phyloP scores from a whole-genome alignment of 139 green algal species.

The Tetradesmus lagerheimii region DNA sequence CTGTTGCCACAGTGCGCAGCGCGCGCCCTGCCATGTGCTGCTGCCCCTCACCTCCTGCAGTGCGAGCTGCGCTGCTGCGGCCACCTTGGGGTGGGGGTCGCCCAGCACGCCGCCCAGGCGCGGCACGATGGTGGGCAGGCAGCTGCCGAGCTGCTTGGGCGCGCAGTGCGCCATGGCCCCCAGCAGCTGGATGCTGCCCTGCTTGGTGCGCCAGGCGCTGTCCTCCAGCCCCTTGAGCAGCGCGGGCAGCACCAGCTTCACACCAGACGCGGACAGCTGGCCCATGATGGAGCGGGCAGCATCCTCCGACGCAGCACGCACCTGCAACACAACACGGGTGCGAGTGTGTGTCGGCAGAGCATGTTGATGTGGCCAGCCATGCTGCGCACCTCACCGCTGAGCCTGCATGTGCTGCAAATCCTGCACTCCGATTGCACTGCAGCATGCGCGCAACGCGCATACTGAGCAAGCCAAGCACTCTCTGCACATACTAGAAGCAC shows the following conservation, averaged over 20 bases:
- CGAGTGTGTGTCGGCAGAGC: neutral
- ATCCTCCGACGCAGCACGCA: conserved; percentile 77
- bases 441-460: no score
- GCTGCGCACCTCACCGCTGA: no score
- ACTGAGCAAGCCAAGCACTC: no score
- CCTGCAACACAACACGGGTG: conserved; percentile 48
- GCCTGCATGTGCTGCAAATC: no score
- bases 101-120: conserved; percentile 77
- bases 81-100: conserved; percentile 90
- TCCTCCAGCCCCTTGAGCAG: conserved; percentile 94
- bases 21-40: neutral
- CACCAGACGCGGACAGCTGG: conserved; percentile 88
- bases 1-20: neutral
- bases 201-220: conserved; percentile 94
- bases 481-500: neutral
- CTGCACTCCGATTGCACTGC: no score
- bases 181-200: conserved; percentile 96
- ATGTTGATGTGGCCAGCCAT: no score
- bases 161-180: conserved; percentile 97
- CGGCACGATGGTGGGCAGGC: conserved; percentile 95
- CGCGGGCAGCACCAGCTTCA: conserved; percentile 96
- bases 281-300: conserved; percentile 94
- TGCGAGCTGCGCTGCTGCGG: conserved; percentile 81
- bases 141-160: conserved; percentile 94
- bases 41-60: conserved; percentile 79